Base-by-base conservation (phyloP, 202 grass and related monocot species). In the Cymbopogon flexuosus region DNA sequence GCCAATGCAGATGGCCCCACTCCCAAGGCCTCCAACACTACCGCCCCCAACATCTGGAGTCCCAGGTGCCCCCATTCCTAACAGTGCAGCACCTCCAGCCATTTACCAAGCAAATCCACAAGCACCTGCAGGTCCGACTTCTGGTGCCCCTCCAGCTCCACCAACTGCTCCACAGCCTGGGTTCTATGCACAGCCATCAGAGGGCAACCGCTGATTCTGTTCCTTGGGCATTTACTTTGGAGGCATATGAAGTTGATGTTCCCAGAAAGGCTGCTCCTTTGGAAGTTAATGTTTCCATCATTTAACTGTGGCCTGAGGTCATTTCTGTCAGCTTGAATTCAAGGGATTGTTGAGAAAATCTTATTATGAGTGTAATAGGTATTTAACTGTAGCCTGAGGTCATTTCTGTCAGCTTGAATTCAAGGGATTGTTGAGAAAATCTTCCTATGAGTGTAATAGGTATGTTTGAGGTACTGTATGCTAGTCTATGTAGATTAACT, bases 1-100 rank as follows among this genome's bases (percentile, higher is more conserved):
- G 81, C 86, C 84, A 4, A 91, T 91, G 83, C 86, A 86, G 79
- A 77, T 88, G 61, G 71, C 81, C 14, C 82, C 76, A 29, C 88
- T 91, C 23, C 91, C 91, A 27, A 84, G 88, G 77, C 91, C 88
- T 34, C 86, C 86, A 18, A 84, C 73, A 10, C 65, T 93, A 57
- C 68, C 71, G 23, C 91, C 75, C 52, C 91, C 91, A 41, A 78
- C 65, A 78, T 92, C 86, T 68, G 86, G 71, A 62, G 80, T 68
- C 80, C 82, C 77, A 74, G 77, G 72, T 27, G 81, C 61, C 8
- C 72, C 81, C 4, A 73, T 80, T 45, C 79, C 81, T 43, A 88
- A 73, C 78, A 87, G 52, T 13, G 59, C 47, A 51, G 81, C 81
- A 14, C 81, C 85, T 82, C 85, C 81, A 65, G 40, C 5, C 39